Conservation (phyloP, 306 rosid species). For the Aeschynomene evenia region DNA sequence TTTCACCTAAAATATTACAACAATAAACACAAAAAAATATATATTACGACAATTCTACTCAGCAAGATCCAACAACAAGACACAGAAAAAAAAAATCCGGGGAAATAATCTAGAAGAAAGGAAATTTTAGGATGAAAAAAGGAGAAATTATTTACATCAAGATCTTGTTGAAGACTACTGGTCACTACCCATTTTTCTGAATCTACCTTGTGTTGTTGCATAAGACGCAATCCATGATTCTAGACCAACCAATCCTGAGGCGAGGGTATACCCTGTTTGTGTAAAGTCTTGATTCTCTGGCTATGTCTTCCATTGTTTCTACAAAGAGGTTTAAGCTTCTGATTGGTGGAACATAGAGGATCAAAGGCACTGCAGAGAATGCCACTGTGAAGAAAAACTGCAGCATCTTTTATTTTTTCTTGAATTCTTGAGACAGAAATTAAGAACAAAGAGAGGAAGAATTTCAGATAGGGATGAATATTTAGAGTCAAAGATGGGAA, state of each 20-base stretch:
- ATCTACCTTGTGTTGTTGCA: conserved; percentile 59
- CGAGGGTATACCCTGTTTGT: conserved; percentile 61
- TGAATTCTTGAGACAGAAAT: background rate
- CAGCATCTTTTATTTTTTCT: conserved; percentile 33
- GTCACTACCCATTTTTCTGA: background rate
- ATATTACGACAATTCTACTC: too few species aligned
- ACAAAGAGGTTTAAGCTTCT: conserved; percentile 74
- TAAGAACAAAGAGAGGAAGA: background rate
- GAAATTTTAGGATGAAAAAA: background rate
- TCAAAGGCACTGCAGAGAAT: conserved; percentile 74
- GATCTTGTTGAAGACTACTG: background rate
- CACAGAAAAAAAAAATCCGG: too few species aligned
- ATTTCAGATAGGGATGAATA: background rate
- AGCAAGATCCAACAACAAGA: background rate
- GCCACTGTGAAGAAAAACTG: conserved; percentile 75
- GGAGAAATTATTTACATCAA: background rate
- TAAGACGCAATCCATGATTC: conserved; percentile 57
- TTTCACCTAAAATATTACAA: background rate
- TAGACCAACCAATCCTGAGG: conserved; percentile 56
- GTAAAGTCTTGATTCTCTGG: conserved; percentile 51
- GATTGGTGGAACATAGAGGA: conserved; percentile 77
- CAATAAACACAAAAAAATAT: too few species aligned
- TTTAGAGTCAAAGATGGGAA: background rate
- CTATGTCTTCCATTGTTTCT: conserved; percentile 59
- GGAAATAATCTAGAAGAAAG: background rate